These are phyloP conservation scores for Apiospora hydei DNA, from an alignment of 2,329 filamentous ascomycete genomes.

Conservation along the genomic window DNA sequence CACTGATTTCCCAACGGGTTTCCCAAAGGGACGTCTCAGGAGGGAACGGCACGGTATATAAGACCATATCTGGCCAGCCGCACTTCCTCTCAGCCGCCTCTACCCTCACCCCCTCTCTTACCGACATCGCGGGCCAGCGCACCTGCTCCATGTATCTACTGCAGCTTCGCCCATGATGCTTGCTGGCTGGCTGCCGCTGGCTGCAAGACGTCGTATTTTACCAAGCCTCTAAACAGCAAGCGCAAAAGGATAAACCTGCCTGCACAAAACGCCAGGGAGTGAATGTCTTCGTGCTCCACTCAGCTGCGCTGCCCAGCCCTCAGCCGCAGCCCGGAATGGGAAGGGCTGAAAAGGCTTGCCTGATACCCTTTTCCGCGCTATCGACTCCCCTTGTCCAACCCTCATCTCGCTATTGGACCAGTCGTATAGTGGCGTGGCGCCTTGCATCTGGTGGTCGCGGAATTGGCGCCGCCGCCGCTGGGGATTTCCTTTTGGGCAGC, in stretches of 20 bases:
- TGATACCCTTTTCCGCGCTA: conserved; percentile 15
- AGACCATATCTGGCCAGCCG: neutral
- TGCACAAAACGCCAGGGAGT: neutral
- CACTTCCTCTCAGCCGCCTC: neutral
- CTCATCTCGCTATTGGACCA: conserved; percentile 9
- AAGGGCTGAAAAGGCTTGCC: conserved; percentile 11
- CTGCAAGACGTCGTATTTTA: neutral
- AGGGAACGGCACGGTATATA: neutral
- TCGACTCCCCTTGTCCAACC: conserved; percentile 16
- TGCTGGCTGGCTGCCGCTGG: neutral
- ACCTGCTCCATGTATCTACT: neutral
- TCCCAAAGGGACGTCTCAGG: neutral
- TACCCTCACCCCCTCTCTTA: neutral
- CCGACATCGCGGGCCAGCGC: neutral
- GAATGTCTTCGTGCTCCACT: conserved; percentile 1
- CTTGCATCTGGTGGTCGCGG: neutral
- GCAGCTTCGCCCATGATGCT: neutral
- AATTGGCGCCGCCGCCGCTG: conserved; percentile 1
- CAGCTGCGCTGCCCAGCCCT: conserved; percentile 15
- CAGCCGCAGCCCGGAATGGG: conserved; percentile 13
- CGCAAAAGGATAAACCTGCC: neutral
- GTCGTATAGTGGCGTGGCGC: conserved; percentile 1
- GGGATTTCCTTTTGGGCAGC: conserved; percentile 6
- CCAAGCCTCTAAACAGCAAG: neutral
- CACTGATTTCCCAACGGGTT: neutral